phyloP scores from a whole-genome alignment of 208 protist genomes.

The Crithidia acanthocephali region DNA sequence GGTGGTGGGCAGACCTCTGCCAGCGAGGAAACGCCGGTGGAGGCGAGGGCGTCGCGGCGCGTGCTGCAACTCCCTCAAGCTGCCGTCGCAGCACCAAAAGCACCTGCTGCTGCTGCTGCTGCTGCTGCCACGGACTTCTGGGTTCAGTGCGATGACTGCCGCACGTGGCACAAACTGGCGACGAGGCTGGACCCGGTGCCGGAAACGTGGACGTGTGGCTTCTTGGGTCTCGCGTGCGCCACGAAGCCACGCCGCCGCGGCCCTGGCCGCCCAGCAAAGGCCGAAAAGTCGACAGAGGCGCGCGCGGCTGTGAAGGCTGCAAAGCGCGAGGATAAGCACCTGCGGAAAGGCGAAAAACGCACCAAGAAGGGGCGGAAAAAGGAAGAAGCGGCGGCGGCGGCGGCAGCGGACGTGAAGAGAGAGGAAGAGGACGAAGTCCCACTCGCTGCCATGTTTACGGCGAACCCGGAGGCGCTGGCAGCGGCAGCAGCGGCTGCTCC shows the following conservation, averaged over 20 bases:
- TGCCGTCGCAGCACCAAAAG: background rate
- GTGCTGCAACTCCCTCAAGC: slow-evolving; percentile 16
- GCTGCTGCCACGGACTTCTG: slow-evolving; percentile 32
- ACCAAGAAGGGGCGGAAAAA: too few species aligned
- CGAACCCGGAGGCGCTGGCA: background rate
- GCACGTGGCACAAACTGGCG: slow-evolving; percentile 47
- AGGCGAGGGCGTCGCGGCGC: background rate
- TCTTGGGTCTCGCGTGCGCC: slow-evolving; percentile 38
- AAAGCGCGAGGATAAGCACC: background rate
- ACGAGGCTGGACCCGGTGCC: slow-evolving; percentile 38
- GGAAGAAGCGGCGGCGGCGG: background rate
- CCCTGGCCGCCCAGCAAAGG: background rate
- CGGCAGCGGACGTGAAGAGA: background rate
- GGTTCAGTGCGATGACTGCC: slow-evolving; percentile 57
- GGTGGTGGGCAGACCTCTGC: background rate
- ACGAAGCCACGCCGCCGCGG: background rate
- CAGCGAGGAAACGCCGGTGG: background rate
- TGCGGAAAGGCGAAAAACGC: background rate
- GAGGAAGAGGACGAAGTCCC: slow-evolving; percentile 16
- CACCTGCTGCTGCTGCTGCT: background rate
- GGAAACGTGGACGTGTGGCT: slow-evolving; percentile 55
- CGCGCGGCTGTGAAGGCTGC: background rate
- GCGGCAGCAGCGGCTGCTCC: background rate
- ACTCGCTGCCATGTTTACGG: slow-evolving; percentile 7
- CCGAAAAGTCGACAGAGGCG: background rate